Percentiles rank a stretch among this genome's conserved stretches.
phyloP scores from a whole-genome alignment of 257 asterid genomes.

The Apocynum venetum region DNA sequence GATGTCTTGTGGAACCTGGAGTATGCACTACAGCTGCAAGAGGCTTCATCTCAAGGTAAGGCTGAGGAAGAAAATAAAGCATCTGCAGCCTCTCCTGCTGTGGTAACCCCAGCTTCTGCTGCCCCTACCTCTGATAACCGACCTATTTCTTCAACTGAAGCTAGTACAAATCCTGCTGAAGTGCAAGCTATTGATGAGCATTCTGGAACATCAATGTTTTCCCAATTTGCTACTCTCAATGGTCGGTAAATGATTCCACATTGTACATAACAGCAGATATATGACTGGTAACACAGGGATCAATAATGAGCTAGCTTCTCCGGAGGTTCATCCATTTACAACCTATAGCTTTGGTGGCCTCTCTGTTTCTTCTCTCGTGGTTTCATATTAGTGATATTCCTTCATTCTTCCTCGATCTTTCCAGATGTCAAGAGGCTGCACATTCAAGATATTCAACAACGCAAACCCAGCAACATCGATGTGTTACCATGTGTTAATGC shows the following conservation, averaged over 20 bases:
- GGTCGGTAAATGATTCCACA: constrained; percentile 43
- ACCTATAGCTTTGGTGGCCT: background rate
- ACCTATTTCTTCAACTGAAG: constrained; percentile 26
- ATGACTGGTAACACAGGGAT: background rate
- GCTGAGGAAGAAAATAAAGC: constrained; percentile 33
- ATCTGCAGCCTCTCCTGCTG: constrained; percentile 15
- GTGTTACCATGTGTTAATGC: background rate
- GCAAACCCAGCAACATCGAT: background rate
- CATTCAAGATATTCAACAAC: too few species aligned
- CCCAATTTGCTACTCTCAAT: constrained; percentile 61
- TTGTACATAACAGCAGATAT: background rate
- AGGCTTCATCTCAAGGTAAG: constrained; percentile 43
- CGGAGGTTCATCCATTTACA: background rate
- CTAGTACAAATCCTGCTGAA: constrained; percentile 28
- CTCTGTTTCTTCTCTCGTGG: too few species aligned
- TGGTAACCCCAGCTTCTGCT: constrained; percentile 13
- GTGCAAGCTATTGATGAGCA: constrained; percentile 52
- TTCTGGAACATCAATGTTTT: constrained; percentile 78
- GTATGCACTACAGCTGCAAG: constrained; percentile 80
- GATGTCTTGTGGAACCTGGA: constrained; percentile 92
- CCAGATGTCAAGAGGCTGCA: too few species aligned
- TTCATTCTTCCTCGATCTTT: too few species aligned
- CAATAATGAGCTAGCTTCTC: background rate
- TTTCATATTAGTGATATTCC: too few species aligned
- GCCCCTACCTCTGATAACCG: constrained; percentile 21